Evolutionary conservation across 768 basidiomycete species (phyloP), one percentile per base, ranked within the genome.

Genomic region (Tephrocybe sp.): DNA sequence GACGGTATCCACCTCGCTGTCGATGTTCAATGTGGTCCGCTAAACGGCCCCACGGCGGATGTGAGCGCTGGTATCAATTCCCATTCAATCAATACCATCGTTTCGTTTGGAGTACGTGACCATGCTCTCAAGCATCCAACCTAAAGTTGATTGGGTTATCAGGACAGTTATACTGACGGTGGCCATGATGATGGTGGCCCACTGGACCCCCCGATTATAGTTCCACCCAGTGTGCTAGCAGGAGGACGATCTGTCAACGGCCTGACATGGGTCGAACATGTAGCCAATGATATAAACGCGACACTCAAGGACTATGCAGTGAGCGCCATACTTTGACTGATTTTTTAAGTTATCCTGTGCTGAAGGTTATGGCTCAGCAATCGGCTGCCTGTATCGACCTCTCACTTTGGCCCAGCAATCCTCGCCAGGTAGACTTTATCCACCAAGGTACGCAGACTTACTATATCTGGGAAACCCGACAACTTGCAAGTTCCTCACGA

Each of bases 231-330:
- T 47, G 60, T 73, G 0, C 64, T 72, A 23, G 79, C 79, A 0
- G 81, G 80, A 0, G 76, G 74, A 14, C 70, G 81, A 12, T 79
- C 75, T 2, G 77, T 77, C 2, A 79, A 82, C 55, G 81, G 80
- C 5, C 62, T 65, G 14, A 66, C 79, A 15, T 82, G 81, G 81
- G 62, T 76, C 5, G 79, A 82, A 52, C 49, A 74, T 37, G 68
- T 82, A 9, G 73, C 78, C 0, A 68, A 70, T 44, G 69, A 70
- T 32, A 62, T 73, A 17, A 62, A 66, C 1, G 76, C 77, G 3
- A 71, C 56, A 1, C 58, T 81, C 20, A 79, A 75, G 68, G 77
- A 80, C 57, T 82, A 82, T 38, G 78, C 80, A 1, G 81, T 79
- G 49, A 33, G 72, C 45, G 3, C 21, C 17, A 10, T n/a, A n/a